Conservation (phyloP, 441 rosid genomes). For the Dalechampia spathulata region DNA sequence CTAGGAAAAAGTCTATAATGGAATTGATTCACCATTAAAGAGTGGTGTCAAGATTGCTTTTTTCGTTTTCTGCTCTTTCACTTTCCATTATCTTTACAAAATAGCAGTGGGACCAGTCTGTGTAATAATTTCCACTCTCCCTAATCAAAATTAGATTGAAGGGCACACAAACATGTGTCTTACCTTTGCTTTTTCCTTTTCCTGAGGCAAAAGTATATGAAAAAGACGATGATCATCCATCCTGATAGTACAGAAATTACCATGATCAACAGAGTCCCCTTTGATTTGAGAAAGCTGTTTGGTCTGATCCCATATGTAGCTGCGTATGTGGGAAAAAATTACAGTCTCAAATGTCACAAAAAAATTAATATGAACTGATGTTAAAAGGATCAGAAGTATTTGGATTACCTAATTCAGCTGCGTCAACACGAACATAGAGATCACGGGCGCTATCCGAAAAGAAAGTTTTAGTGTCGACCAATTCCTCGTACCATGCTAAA, state of each 20-base stretch:
- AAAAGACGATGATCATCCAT: neutral
- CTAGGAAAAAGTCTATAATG: too few species aligned
- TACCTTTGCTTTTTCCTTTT: neutral
- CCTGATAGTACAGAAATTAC: neutral
- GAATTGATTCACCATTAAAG: too few species aligned
- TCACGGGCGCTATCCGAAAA: neutral
- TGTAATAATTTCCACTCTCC: too few species aligned
- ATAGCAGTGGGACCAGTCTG: too few species aligned
- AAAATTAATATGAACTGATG: neutral
- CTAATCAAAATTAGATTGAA: too few species aligned
- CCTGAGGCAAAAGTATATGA: neutral
- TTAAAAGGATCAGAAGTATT: too few species aligned
- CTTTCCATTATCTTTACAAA: too few species aligned
- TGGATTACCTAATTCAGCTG: slow-evolving; percentile 12
- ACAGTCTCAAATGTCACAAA: neutral
- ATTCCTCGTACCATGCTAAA: slow-evolving; percentile 18
- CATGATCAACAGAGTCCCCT: neutral
- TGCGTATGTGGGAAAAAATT: neutral
- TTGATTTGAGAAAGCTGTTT: neutral
- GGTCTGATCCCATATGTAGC: neutral
- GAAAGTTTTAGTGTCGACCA: neutral
- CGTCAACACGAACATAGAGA: slow-evolving; percentile 18
- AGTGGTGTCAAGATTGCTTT: too few species aligned
- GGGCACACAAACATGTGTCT: too few species aligned
- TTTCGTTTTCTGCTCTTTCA: too few species aligned